Evolutionary conservation across 176 grass and related monocot genomes (phyloP), one percentile per base, ranked within the genome.

Genomic region (Miscanthus lutarioriparius): DNA sequence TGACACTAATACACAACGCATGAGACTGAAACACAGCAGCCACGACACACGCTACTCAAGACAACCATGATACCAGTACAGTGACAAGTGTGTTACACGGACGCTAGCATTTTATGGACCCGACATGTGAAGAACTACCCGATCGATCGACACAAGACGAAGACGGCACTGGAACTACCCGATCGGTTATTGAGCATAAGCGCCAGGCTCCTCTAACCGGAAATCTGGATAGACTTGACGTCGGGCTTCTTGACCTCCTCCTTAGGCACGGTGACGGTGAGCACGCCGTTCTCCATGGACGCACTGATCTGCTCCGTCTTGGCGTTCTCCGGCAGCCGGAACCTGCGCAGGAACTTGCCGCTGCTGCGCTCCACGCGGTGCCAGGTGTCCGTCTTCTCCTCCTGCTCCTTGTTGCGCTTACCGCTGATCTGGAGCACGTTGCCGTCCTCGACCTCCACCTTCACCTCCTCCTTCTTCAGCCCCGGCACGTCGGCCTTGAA

Each of bases 391-490:
- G 10, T 89, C 90, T 92, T 92, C 87, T 92, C 90, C 76, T 89
- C 90, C 70, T 89, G 79, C 75, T 92, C 87, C 70, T 80, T 89
- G 87, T 3, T 84, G 64, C 90, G 67, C 87, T 89, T 84, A 27
- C 90, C 87, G 43, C 87, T 92, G 87, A 92, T 92, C 80, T 84
- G 84, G 4, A 92, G 83, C 11, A 92, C 23, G 54, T 87, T 92
- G 80, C 80, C 87, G 11, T 89, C 84, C 70, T 92, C 90, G 2
- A 92, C 80, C 80, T 92, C 90, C 33, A 92, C 87, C 87, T 89
- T 92, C 3, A 92, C 87, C 80, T 92, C 90, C 87, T 92, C 90
- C 76, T 89, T 87, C 84, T 89, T 92, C 10, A 92, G 49, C 69
- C 90, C 90, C 22, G 87, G 90, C 20, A 92, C 74, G 14, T 92